Conservation (phyloP, 371 early-diverging fungal species). For the Saksenaea vasiformis region DNA sequence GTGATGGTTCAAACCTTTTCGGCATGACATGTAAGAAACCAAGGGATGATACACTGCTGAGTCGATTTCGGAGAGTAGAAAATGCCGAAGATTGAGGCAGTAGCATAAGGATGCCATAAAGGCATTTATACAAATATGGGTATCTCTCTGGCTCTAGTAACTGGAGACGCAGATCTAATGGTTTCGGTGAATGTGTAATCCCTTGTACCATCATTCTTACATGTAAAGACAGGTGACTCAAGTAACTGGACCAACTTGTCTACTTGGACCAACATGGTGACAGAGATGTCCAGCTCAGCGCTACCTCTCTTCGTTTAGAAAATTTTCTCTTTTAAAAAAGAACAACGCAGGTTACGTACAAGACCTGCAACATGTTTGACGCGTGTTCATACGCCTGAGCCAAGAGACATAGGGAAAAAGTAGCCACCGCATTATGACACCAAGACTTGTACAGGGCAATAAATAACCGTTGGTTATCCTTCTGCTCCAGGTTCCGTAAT, state of each 20-base stretch:
- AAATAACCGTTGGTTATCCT: constrained; percentile 75
- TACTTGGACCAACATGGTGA: constrained; percentile 84
- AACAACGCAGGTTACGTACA: constrained; percentile 47
- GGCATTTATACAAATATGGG: constrained; percentile 80
- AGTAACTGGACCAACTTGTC: constrained; percentile 93
- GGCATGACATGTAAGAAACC: constrained; percentile 62
- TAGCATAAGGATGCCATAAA: constrained; percentile 92
- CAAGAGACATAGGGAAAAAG: constrained; percentile 85
- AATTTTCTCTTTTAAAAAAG: neutral
- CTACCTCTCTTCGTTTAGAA: constrained; percentile 20
- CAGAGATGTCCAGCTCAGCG: constrained; percentile 89
- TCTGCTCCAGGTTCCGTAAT: constrained; percentile 68
- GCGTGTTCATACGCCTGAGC: constrained; percentile 92
- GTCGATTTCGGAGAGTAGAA: constrained; percentile 84
- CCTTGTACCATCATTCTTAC: constrained; percentile 25
- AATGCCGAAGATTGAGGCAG: constrained; percentile 92
- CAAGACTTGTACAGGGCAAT: constrained; percentile 81
- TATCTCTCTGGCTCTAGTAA: constrained; percentile 85
- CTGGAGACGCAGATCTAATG: constrained; percentile 77
- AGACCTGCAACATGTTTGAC: constrained; percentile 69
- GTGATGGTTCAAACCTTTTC: constrained; percentile 34
- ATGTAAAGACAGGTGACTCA: constrained; percentile 93
- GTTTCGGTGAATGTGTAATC: neutral
- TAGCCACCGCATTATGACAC: constrained; percentile 90
- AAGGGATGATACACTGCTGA: constrained; percentile 73